Base-by-base conservation (phyloP, 192 early-diverging fungal genomes). In the Allomyces arbusculus region DNA sequence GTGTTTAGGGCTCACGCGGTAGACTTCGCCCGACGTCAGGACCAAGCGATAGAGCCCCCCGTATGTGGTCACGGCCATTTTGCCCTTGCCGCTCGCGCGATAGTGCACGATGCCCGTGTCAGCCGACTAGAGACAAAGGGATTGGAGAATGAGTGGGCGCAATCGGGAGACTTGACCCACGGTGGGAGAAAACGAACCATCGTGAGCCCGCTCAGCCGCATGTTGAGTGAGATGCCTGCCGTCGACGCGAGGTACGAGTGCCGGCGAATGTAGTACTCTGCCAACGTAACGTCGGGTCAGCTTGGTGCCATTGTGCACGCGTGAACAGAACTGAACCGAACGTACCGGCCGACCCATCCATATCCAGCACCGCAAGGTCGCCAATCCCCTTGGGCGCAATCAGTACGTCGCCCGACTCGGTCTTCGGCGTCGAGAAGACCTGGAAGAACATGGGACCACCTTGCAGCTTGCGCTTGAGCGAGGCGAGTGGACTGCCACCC, bases 371-470 rank as follows among this genome's bases (percentile, higher is more conserved):
- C 25, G 66, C 66, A 23, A 67, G 23, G 64, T 67, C 66, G 24
- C 66, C 66, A 62, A 67, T 65, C 4, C 24, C 20, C 24, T 62
- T 61, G 20, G 66, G 66, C 20, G 66, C 66, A n/a, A 67, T 61
- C 14, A 67, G 24, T 12, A 67, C 61, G 19, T 62, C 25, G 63
- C 24, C 22, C 61, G 61, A 22, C 16, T 25, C 55, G 19, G 20
- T 8, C 23, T 23, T 12, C n/a, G 66, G 62, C 16, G 19, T n/a
- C 16, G 62, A 23, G 24, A 24, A 55, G 62, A 67, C 25, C 61
- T 67, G 66, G 66, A 26, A 23, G 62, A 55, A 63, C 66, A 58
- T n/a, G 16, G 50, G 50, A 8, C 50, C 50, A 14, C 50, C 50
- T 16, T 58, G 50, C 50, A 58, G 16, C 20, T 58, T 58, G 16